Evolutionary conservation across 2,329 filamentous ascomycete species (phyloP).

Genomic region (Paecilomyces sp.): DNA sequence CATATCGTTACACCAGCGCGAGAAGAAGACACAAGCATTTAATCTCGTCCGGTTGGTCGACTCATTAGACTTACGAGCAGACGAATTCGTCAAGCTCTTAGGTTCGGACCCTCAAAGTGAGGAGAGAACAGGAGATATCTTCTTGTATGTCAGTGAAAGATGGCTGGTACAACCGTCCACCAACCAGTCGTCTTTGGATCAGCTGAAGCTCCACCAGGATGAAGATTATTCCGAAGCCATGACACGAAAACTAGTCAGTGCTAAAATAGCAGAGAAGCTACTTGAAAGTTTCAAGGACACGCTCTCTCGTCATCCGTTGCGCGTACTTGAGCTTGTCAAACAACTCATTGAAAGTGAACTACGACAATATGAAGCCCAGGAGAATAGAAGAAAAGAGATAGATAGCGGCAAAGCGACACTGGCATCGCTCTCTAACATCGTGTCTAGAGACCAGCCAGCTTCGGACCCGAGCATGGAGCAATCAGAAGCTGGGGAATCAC

Average conservation of each 20-base stretch:
- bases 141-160: constrained; percentile 33
- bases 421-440: constrained; percentile 30
- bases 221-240: constrained; percentile 19
- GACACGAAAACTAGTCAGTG: constrained; percentile 29
- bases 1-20: constrained; percentile 21
- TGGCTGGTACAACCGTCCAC: constrained; percentile 30
- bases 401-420: constrained; percentile 20
- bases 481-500: constrained; percentile 25
- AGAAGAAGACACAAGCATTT: constrained; percentile 7
- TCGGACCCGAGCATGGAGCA: constrained; percentile 5
- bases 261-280: constrained; percentile 35
- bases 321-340: constrained; percentile 33
- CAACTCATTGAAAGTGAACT: constrained; percentile 34
- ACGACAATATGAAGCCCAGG: constrained; percentile 6
- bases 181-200: constrained; percentile 3
- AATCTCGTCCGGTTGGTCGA: constrained; percentile 28
- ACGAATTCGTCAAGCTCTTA: constrained; percentile 30
- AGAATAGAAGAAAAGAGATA: constrained; percentile 1
- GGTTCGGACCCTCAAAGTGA: constrained; percentile 32
- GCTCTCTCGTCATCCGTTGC: constrained; percentile 32
- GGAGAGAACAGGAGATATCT: constrained; percentile 33
- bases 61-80: constrained; percentile 27
- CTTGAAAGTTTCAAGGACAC: constrained; percentile 36
- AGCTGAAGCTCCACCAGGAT: constrained; percentile 8
- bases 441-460: constrained; percentile 10